These are phyloP conservation scores for Aspergillus sp. DNA, from an alignment of 2,329 filamentous ascomycete genomes.

Conservation along the genomic window DNA sequence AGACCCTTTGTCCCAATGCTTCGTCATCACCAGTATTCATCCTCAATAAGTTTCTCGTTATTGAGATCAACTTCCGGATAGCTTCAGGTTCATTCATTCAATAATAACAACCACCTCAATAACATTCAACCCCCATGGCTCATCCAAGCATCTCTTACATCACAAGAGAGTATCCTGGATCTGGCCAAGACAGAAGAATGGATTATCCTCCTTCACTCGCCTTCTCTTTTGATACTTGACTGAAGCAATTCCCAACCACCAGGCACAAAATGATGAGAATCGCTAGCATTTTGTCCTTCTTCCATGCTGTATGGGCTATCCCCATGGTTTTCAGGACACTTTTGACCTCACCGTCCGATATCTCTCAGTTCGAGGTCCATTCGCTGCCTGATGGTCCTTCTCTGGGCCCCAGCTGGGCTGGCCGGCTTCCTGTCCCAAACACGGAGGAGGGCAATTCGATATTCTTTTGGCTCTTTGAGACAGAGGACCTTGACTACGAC, in stretches of 20 bases:
- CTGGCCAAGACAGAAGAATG: not conserved
- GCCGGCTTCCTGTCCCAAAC: conserved; percentile 26
- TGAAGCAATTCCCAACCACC: not conserved
- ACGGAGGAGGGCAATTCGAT: conserved; percentile 22
- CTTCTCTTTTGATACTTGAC: not conserved
- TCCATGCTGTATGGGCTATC: conserved; percentile 14
- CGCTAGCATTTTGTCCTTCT: conserved; percentile 13
- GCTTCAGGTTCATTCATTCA: not conserved
- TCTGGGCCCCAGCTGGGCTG: conserved; percentile 30
- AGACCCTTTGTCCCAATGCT: too few species aligned
- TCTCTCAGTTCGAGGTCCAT: conserved; percentile 22
- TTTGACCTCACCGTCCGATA: conserved; percentile 1
- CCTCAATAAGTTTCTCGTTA: conserved; percentile 7
- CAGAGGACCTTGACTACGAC: conserved; percentile 24
- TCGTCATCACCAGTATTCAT: not conserved
- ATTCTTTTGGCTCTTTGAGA: conserved; percentile 35
- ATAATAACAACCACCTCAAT: not conserved
- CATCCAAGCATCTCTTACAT: not conserved
- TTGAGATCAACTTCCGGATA: conserved; percentile 8
- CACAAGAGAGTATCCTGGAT: not conserved
- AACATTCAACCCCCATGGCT: not conserved
- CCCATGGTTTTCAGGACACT: conserved; percentile 7
- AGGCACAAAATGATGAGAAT: conserved; percentile 15
- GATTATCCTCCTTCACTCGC: not conserved
- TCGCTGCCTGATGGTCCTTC: conserved; percentile 22